Conservation (phyloP, 1,284 basidiomycete species). For the Coniferiporia sulphurascens region DNA sequence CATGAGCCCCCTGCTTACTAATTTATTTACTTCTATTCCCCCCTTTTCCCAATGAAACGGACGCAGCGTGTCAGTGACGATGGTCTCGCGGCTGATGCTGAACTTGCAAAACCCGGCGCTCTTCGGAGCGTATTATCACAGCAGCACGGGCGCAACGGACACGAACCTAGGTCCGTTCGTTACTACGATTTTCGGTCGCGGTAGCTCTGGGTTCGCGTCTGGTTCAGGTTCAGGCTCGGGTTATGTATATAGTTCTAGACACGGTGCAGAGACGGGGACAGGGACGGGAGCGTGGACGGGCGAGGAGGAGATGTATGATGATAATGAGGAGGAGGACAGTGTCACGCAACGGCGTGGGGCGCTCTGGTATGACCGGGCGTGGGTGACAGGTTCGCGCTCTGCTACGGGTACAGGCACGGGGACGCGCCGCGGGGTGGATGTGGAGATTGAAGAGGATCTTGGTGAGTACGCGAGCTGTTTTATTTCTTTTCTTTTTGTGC, state of each 20-base stretch:
- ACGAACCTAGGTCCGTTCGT: constrained; percentile 1
- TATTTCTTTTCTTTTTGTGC: not conserved
- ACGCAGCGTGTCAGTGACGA: constrained; percentile 13
- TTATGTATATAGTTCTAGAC: no score
- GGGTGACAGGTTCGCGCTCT: constrained; percentile 3
- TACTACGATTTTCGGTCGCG: not conserved
- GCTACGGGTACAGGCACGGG: not conserved
- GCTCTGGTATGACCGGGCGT: constrained; percentile 11
- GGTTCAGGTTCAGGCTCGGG: no score
- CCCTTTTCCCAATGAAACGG: not conserved
- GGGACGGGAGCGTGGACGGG: no score
- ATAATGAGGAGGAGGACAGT: not conserved
- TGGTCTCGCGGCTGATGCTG: constrained; percentile 16
- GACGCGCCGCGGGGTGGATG: not conserved
- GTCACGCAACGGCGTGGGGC: not conserved
- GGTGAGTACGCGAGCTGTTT: not conserved
- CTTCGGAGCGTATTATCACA: not conserved
- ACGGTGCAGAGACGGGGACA: no score
- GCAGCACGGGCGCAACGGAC: not conserved
- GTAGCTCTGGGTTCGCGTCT: not conserved
- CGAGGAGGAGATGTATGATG: not conserved
- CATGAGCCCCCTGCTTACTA: not conserved
- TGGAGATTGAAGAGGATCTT: not conserved
- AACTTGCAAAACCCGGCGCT: constrained; percentile 14
- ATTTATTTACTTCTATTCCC: not conserved